phyloP scores from a whole-genome alignment of 805 yeast species.

The Metschnikowia sp. region DNA sequence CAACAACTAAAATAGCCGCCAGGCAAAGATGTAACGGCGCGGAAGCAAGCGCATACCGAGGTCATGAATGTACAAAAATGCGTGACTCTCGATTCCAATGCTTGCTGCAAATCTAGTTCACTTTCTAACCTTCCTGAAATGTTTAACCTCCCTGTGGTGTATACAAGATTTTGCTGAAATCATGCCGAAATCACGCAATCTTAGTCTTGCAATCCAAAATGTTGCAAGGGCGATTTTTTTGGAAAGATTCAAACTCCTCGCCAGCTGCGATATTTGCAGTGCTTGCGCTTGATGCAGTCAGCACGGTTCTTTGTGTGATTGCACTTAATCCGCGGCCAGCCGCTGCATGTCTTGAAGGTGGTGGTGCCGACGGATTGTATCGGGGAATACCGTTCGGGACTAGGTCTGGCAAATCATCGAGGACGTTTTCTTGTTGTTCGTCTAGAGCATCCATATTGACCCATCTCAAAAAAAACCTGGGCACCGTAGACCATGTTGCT shows the following conservation, averaged over 20 bases:
- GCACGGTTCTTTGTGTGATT: slow-evolving; percentile 36
- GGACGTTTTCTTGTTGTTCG: slow-evolving; percentile 35
- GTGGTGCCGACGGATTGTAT: slow-evolving; percentile 6
- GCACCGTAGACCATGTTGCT: slow-evolving; percentile 59
- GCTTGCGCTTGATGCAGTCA: slow-evolving; percentile 23
- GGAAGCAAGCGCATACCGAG: no score
- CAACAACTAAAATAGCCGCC: no score
- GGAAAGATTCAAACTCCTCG: not conserved
- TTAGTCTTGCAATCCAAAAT: no score
- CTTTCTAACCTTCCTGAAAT: no score
- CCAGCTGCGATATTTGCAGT: slow-evolving; percentile 15
- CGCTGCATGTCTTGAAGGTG: not conserved
- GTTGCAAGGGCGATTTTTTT: no score
- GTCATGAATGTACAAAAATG: no score
- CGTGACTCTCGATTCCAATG: no score
- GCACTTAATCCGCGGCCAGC: slow-evolving; percentile 31
- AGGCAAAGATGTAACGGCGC: no score
- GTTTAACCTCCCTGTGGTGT: no score
- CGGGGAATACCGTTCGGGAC: slow-evolving; percentile 22
- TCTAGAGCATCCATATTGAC: slow-evolving; percentile 42
- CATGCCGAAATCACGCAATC: no score
- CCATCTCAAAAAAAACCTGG: slow-evolving; percentile 50
- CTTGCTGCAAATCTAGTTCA: no score
- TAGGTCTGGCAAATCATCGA: slow-evolving; percentile 48
- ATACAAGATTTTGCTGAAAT: no score